Evolutionary conservation across 2,329 filamentous ascomycete genomes (phyloP), one percentile per base, ranked within the genome.

Genomic region (Apiospora malaysiana): DNA sequence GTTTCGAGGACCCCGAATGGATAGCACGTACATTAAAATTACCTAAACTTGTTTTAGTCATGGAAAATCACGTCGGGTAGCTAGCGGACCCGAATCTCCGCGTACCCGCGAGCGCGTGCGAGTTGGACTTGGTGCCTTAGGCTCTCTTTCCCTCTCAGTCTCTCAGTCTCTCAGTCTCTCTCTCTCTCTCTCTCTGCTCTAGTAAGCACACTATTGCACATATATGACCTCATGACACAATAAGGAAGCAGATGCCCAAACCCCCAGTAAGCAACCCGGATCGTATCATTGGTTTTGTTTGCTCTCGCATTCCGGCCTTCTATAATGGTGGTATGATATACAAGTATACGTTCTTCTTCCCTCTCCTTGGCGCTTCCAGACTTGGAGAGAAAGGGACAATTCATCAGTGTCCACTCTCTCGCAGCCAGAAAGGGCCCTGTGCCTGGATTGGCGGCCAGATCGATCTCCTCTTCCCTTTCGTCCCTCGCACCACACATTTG

Each of bases 21-120:
- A 9, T 23, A 51, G 27, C 27, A 59, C 51, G 27, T n/a, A 63
- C 27, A 59, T 59, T 37, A 12, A 63, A 63, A 63, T 63, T 63
- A 63, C 56, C 56, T 63, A 63, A 40, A 37, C 56, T 63, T 16
- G 27, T 21, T 59, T 59, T 59, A 59, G 51, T 32, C 42, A 59
- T 21, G 51, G 51, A 59, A 59, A 59, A 59, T 37, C 51, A 59
- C 51, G 51, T 59, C 27, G 27, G 51, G 51, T 59, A 59, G 56
- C 56, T 63, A 63, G 56, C 32, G 56, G 56, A 63, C 56, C 56
- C 56, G 56, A 40, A 63, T 63, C 56, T 63, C 56, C 56, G 56
- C 56, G 21, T 40, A n/a, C 51, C 56, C 56, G 56, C 51, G 51
- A 59, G 27, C 6, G 18, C 9, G 56, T 40, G 27, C 27, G 27